These are phyloP conservation scores for Calonectria hawksworthii DNA, from an alignment of 2,329 filamentous ascomycete species.

Conservation along the genomic window DNA sequence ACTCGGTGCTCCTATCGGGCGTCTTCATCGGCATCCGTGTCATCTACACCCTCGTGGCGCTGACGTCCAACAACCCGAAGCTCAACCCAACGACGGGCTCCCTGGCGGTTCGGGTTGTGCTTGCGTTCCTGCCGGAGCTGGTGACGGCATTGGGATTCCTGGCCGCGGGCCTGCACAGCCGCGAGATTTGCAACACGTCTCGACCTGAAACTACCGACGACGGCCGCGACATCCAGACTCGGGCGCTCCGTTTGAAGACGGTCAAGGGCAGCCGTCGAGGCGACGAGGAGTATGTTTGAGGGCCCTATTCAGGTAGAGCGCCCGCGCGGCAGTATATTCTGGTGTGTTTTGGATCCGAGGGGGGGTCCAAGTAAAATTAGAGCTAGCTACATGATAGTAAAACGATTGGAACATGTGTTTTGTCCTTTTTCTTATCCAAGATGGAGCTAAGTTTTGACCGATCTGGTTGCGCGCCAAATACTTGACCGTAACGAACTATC, in stretches of 20 bases:
- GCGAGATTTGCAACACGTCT: constrained; percentile 3
- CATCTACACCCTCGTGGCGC: constrained; percentile 20
- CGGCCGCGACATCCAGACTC: background rate
- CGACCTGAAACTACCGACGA: constrained; percentile 3
- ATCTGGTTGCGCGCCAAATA: background rate
- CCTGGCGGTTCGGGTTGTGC: constrained; percentile 17
- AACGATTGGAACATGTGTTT: background rate
- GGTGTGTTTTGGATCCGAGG: background rate
- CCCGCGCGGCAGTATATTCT: background rate
- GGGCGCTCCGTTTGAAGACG: background rate
- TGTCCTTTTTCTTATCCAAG: background rate
- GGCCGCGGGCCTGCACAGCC: constrained; percentile 10
- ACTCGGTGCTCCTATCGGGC: constrained; percentile 16
- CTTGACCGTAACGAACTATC: background rate
- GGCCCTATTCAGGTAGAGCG: background rate
- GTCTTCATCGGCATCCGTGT: constrained; percentile 29
- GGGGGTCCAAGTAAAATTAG: background rate
- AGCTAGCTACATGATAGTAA: background rate
- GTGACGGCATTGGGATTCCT: constrained; percentile 18
- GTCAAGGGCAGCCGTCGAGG: background rate
- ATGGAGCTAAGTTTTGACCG: background rate
- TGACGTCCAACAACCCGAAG: constrained; percentile 16
- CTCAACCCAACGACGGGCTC: constrained; percentile 19
- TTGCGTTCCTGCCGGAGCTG: constrained; percentile 23
- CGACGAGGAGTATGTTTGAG: background rate